A percentile compares a stretch with the other conserved stretches of the same genome.
Conservation (phyloP, 805 yeast genomes). For the Starmerella sp. region DNA sequence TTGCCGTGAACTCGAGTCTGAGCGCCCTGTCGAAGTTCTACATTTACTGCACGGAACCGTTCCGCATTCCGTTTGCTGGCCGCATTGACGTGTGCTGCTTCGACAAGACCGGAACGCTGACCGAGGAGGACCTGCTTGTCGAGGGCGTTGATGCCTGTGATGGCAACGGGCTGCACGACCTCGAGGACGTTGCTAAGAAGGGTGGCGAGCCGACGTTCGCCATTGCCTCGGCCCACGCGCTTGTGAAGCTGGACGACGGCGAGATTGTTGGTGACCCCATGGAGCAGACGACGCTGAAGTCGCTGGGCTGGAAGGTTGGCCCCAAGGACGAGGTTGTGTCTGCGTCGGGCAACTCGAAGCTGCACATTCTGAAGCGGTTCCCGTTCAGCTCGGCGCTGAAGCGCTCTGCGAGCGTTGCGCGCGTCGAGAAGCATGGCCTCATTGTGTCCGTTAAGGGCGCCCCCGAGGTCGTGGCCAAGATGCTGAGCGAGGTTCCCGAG, state of each 20-base stretch:
- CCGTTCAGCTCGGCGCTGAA: constrained; percentile 94
- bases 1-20: constrained; percentile 92
- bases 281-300: constrained; percentile 92
- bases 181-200: constrained; percentile 33
- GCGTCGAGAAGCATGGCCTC: constrained; percentile 30
- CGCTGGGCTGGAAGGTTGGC: constrained; percentile 75
- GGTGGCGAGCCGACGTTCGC: constrained; percentile 51
- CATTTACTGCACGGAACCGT: constrained; percentile 95
- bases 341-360: constrained; percentile 34
- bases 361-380: constrained; percentile 79
- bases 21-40: constrained; percentile 77
- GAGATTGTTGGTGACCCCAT: constrained; percentile 98
- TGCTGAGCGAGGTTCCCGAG: constrained; percentile 60
- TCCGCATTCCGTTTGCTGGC: constrained; percentile 95
- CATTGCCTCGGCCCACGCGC: constrained; percentile 91
- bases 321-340: constrained; percentile 60
- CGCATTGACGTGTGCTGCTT: constrained; percentile 97
- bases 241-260: constrained; percentile 89
- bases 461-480: constrained; percentile 81
- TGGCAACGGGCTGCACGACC: constrained; percentile 33
- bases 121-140: constrained; percentile 91
- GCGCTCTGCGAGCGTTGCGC: constrained; percentile 81
- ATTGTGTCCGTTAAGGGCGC: constrained; percentile 94
- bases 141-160: constrained; percentile 88
- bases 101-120: constrained; percentile 95